phyloP scores from a whole-genome alignment of 2,329 filamentous ascomycete species.

The Bipolaris cookei region DNA sequence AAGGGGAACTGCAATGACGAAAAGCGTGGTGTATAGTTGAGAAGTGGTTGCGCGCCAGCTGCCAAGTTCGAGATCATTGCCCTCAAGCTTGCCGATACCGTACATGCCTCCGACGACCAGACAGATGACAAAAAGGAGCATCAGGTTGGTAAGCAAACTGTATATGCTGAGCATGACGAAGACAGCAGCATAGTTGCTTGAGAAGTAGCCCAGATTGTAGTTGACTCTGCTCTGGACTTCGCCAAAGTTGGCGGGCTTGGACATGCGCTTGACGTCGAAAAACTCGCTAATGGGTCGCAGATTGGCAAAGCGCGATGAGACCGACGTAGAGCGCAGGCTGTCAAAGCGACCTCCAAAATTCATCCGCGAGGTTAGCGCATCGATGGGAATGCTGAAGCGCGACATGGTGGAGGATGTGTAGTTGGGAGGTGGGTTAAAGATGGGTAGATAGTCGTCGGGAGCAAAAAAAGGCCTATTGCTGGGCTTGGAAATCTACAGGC shows the following conservation, averaged over 20 bases:
- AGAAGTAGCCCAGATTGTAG: constrained; percentile 97
- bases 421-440: constrained; percentile 10
- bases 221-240: constrained; percentile 92
- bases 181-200: constrained; percentile 95
- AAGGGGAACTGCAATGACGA: constrained; percentile 82
- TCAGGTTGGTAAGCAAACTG: constrained; percentile 84
- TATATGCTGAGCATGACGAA: constrained; percentile 97
- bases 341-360: constrained; percentile 86
- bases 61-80: constrained; percentile 86
- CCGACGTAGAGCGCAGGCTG: constrained; percentile 76
- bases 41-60: constrained; percentile 82
- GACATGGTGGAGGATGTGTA: constrained; percentile 64
- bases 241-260: constrained; percentile 88
- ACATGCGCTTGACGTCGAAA: constrained; percentile 92
- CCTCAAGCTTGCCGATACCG: constrained; percentile 87
- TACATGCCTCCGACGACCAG: constrained; percentile 87
- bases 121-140: constrained; percentile 89
- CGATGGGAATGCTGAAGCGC: constrained; percentile 90
- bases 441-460: constrained; percentile 20
- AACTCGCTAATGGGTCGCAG: constrained; percentile 91
- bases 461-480: constrained; percentile 35
- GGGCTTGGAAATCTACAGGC: constrained; percentile 36
- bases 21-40: constrained; percentile 89
- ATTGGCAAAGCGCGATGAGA: constrained; percentile 87
- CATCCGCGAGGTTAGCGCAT: constrained; percentile 87